phyloP scores from a whole-genome alignment of 73 alveolate genomes.

The Durusdinium trenchii region DNA sequence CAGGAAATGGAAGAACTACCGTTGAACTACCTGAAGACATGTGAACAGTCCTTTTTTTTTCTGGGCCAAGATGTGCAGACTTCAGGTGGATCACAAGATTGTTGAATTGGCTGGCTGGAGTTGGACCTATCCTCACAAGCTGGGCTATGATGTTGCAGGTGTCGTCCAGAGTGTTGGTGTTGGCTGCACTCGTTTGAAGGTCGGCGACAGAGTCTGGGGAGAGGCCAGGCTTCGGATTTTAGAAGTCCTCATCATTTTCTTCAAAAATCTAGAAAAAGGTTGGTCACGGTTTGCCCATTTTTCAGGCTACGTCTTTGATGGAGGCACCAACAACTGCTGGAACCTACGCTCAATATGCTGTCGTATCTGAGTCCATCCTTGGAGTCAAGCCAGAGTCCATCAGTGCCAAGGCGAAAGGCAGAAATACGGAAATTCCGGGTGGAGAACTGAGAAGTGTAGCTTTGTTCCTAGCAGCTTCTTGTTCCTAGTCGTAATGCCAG shows the following conservation, averaged over 20 bases:
- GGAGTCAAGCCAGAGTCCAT: constrained; percentile 58
- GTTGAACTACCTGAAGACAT: neutral
- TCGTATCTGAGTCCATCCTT: constrained; percentile 71
- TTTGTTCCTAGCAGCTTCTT: too few species aligned
- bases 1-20: neutral
- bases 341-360: constrained; percentile 74
- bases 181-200: constrained; percentile 44
- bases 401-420: neutral
- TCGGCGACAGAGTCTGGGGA: constrained; percentile 77
- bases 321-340: constrained; percentile 66
- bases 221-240: constrained; percentile 4
- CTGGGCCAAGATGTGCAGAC: neutral
- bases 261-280: neutral
- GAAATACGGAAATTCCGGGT: neutral
- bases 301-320: constrained; percentile 39
- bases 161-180: constrained; percentile 26
- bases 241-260: neutral
- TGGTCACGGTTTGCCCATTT: neutral
- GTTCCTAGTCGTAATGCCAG: too few species aligned
- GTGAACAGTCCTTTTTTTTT: neutral
- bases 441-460: too few species aligned
- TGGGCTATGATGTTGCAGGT: constrained; percentile 89
- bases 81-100: constrained; percentile 72
- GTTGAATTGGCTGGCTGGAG: constrained; percentile 85
- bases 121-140: constrained; percentile 75